phyloP scores from a whole-genome alignment of 2,329 filamentous ascomycete species.

The Neonectria magnoliae region DNA sequence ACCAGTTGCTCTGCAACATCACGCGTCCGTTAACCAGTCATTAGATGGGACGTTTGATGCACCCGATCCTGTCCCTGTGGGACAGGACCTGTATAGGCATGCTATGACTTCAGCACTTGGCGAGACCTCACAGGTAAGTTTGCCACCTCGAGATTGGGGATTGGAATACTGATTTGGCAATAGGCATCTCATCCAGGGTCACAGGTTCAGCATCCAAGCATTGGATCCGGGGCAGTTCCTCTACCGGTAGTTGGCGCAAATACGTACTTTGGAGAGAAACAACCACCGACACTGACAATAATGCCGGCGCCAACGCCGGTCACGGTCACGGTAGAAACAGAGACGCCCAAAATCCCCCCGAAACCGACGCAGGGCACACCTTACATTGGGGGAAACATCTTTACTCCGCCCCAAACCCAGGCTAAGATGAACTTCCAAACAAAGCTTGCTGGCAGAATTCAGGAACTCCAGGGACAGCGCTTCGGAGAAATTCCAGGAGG shows the following conservation, averaged over 20 bases:
- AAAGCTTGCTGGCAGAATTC: conserved; percentile 25
- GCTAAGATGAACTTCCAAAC: conserved; percentile 42
- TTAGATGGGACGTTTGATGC: conserved; percentile 29
- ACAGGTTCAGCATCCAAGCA: conserved; percentile 2
- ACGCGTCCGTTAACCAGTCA: conserved; percentile 16
- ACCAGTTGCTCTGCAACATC: conserved; percentile 4
- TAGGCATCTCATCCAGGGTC: conserved; percentile 3
- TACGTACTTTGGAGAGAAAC: conserved; percentile 48
- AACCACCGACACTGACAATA: background rate
- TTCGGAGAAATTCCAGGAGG: conserved; percentile 8
- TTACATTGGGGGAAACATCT: conserved; percentile 34
- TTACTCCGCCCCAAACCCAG: conserved; percentile 36
- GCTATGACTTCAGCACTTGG: background rate
- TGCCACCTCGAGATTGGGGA: background rate
- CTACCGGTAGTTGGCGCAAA: conserved; percentile 50
- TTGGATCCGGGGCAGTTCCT: conserved; percentile 32
- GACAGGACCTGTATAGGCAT: background rate
- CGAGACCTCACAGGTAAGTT: conserved; percentile 17
- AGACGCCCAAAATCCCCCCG: background rate
- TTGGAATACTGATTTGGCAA: conserved; percentile 16
- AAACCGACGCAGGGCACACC: background rate
- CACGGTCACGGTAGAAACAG: background rate
- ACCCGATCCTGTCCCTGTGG: background rate
- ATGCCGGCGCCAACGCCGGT: background rate
- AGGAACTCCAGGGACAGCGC: conserved; percentile 22